phyloP scores from a whole-genome alignment of 1,139 yeast species.

The Suhomyces bribrorum region DNA sequence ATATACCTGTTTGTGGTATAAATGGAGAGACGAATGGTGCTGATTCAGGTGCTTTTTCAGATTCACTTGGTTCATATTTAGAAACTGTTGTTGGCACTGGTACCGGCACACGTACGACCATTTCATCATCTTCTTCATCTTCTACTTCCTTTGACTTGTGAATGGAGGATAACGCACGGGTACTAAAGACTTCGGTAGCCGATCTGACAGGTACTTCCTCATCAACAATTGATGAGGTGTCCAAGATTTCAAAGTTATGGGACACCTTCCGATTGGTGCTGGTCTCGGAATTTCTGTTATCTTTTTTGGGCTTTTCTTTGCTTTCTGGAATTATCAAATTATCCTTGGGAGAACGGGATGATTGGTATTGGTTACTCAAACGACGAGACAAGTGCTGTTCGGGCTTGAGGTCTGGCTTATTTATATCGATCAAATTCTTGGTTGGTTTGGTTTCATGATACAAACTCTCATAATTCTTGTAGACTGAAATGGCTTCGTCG shows the following conservation, averaged over 20 bases:
- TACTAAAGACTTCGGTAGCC: slow-evolving; percentile 33
- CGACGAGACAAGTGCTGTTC: slow-evolving; percentile 9
- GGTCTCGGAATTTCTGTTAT: neutral
- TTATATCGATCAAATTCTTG: slow-evolving; percentile 15
- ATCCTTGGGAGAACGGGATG: slow-evolving; percentile 1
- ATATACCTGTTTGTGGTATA: slow-evolving; percentile 14
- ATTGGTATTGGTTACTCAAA: slow-evolving; percentile 5
- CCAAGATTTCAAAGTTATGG: slow-evolving; percentile 18
- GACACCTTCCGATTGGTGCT: slow-evolving; percentile 10
- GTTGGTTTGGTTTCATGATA: slow-evolving; percentile 13
- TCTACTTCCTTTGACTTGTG: slow-evolving; percentile 4
- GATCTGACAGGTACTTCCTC: slow-evolving; percentile 21
- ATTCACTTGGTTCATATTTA: too few relatives aligned
- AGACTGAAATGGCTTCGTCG: slow-evolving; percentile 10
- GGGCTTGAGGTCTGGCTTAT: slow-evolving; percentile 15
- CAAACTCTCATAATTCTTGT: slow-evolving; percentile 25
- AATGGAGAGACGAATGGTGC: slow-evolving; percentile 1
- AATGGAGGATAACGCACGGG: slow-evolving; percentile 17
- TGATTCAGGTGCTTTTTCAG: too few relatives aligned
- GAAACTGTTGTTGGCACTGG: too few relatives aligned
- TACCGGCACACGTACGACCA: too few relatives aligned
- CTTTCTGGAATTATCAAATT: slow-evolving; percentile 7
- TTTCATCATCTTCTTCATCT: slow-evolving; percentile 1
- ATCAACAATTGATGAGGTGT: slow-evolving; percentile 15
- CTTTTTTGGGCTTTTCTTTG: too few relatives aligned